Base-by-base conservation (phyloP, 164 flowering plant genomes). In the Umbellularia californica region DNA sequence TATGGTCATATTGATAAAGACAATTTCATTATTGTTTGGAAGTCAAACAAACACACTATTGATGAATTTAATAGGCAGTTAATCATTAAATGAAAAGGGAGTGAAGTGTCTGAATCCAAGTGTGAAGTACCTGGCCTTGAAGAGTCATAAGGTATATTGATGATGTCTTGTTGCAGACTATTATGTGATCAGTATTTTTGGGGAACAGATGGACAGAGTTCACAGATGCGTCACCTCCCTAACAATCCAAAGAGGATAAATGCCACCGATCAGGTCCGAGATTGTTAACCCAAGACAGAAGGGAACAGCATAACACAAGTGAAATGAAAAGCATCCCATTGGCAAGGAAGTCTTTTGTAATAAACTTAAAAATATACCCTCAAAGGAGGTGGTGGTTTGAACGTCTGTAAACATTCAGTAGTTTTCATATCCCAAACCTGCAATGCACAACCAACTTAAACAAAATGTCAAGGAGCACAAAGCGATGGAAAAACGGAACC, bases 211-310 rank as follows among this genome's bases (percentile, higher is more conserved):
- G 97, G 70, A 96, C 91, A 67, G 97, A 92, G 78, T 94, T 92
- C 63, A 94, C 99, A 73, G 97, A 87, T 77, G 99, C 97, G 85
- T 96, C 99, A 81, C 97, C 97, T 58, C 98, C 99, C 99, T 96
- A 76, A 33, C 15, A 67, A 7, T 69, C n/a, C 72, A 77, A 79
- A 71, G 50, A 35, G 22, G 28, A 77, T 72, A 66, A 7, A 79
- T 11, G 62, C 23, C 23, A 1, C 12, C 6, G 71, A 50, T 74
- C 25, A 50, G 35, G n/a, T 52, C 19, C 19, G 75, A 47, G 11
- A 33, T 47, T 30, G 68, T 1, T 60, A 30, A 3, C 30, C 24
- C 47, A 64, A 64, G 50, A 11, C 28, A 27, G 35, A 62, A 28
- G 15, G 10, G 20, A 73, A 35, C 50, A 7, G n/a, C 24, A 70